phyloP scores from a whole-genome alignment of 331 rosid species.

The Rhamnella rubrinervis region DNA sequence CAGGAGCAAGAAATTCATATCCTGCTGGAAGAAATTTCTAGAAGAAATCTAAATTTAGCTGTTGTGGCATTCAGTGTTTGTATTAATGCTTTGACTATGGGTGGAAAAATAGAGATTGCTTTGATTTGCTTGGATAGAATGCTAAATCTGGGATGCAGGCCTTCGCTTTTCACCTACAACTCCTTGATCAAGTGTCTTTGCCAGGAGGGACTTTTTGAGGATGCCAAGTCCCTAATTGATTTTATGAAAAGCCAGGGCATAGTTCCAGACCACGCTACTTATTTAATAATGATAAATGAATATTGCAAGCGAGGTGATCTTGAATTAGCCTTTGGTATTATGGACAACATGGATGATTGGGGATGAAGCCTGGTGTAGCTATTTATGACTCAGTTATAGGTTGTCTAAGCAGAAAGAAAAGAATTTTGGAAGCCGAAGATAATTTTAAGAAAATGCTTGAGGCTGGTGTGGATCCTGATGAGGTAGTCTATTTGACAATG shows the following conservation, averaged over 20 bases:
- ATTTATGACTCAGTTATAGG: slow-evolving; percentile 39
- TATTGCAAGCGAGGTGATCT: slow-evolving; percentile 32
- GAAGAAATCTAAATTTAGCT: slow-evolving; percentile 28
- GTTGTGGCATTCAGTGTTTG: slow-evolving; percentile 28
- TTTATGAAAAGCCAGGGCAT: slow-evolving; percentile 30
- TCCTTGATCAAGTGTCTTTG: slow-evolving; percentile 42
- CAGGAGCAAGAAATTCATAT: slow-evolving; percentile 32
- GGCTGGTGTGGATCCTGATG: slow-evolving; percentile 44
- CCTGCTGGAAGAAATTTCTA: slow-evolving; percentile 31
- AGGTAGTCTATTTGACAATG: slow-evolving; percentile 33
- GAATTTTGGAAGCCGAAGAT: slow-evolving; percentile 37
- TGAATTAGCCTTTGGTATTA: slow-evolving; percentile 15
- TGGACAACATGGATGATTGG: slow-evolving; percentile 28
- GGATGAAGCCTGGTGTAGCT: slow-evolving; percentile 34
- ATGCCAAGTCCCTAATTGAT: slow-evolving; percentile 31
- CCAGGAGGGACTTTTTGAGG: slow-evolving; percentile 33
- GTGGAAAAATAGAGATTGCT: slow-evolving; percentile 24
- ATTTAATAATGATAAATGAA: slow-evolving; percentile 33
- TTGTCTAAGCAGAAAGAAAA: slow-evolving; percentile 30
- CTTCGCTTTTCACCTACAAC: slow-evolving; percentile 37
- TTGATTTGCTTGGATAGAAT: slow-evolving; percentile 27
- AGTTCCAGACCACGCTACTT: slow-evolving; percentile 33
- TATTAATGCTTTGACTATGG: slow-evolving; percentile 37
- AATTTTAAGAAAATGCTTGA: slow-evolving; percentile 41
- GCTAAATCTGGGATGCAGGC: slow-evolving; percentile 33